Evolutionary conservation across 73 alveolate genomes (phyloP).

Genomic region (Paramecium sexaurelia): DNA sequence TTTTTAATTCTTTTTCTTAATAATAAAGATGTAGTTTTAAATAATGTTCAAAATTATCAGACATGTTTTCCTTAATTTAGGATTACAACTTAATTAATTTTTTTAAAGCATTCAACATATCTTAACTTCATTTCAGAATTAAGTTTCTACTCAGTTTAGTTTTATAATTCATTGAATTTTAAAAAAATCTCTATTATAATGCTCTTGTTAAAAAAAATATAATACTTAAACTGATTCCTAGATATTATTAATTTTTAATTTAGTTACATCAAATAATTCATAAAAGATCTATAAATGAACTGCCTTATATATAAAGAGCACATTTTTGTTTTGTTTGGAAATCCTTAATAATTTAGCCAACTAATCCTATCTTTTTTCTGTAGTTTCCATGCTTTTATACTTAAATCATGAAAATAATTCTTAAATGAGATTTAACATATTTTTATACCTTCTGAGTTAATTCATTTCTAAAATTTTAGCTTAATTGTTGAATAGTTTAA

Average conservation of each 20-base stretch:
- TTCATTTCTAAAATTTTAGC: slow-evolving; percentile 65
- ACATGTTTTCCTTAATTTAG: slow-evolving; percentile 47
- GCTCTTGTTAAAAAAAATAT: slow-evolving; percentile 32
- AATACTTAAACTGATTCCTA: slow-evolving; percentile 4
- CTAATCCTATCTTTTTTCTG: slow-evolving; percentile 97
- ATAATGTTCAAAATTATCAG: slow-evolving; percentile 63
- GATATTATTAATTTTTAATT: slow-evolving; percentile 8
- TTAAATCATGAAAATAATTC: slow-evolving; percentile 82
- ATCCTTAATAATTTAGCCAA: slow-evolving; percentile 91
- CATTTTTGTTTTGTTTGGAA: slow-evolving; percentile 73
- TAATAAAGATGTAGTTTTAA: slow-evolving; percentile 50
- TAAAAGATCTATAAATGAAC: slow-evolving; percentile 88
- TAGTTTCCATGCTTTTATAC: slow-evolving; percentile 83
- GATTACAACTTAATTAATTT: neutral
- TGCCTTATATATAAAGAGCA: slow-evolving; percentile 95
- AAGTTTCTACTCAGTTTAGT: slow-evolving; percentile 14
- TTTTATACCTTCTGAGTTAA: slow-evolving; percentile 82
- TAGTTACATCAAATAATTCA: slow-evolving; percentile 85
- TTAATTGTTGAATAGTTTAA: slow-evolving; percentile 65
- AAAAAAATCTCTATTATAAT: too few relatives aligned
- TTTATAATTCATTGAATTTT: too few relatives aligned
- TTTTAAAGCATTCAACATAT: slow-evolving; percentile 21
- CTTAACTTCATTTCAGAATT: neutral
- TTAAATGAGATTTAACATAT: slow-evolving; percentile 83
- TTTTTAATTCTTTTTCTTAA: slow-evolving; percentile 38